Base-by-base conservation (phyloP, 2,329 filamentous ascomycete genomes). In the Biscogniauxia mediterranea region DNA sequence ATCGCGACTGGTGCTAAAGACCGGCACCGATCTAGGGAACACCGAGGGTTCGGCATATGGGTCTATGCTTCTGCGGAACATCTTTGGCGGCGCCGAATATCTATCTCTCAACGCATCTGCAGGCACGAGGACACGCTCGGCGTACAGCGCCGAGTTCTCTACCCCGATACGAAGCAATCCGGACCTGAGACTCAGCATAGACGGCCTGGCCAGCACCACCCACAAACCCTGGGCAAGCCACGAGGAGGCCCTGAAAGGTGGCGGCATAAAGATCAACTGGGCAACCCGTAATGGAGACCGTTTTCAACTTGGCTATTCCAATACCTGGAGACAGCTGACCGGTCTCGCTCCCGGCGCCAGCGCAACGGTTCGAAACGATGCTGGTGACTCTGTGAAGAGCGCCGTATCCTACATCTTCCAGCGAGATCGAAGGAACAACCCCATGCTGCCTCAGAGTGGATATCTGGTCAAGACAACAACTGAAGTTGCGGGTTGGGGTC, bases 141-240 rank as follows among this genome's bases (percentile, higher is more conserved):
- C 94, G 25, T 98, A 98, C 78, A 93, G 92, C 66, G 92, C 92
- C 58, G 88, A 87, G 60, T 89, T 98, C 64, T 89, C 92, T 63
- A 89, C 91, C 0, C 95, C 95, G 0, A 81, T 99, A 54, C 81
- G 91, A 59, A 91, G 90, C 76, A 91, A 97, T 73, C 93, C 95
- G 0, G 89, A 97, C 72, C 79, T 92, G 69, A 85, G 89, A 63
- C 80, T 93, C 63, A 89, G 94, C 67, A 70, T 96, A 62, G 93
- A 96, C 67, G 93, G 85, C 1, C 80, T 97, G 52, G 88, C 90
- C 9, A 96, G 91, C 64, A 89, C 92, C 52, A 96, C 92, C 0
- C 85, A 94, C 64, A 97, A 98, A 77, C 85, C 88, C 13, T 98
- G 92, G 91, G 93, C 95, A 21, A 95, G 91, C 66, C 94, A 99